A percentile compares a stretch with the other conserved stretches of the same genome.
These are phyloP conservation scores for Akebia trifoliata DNA, from an alignment of 164 flowering plant genomes.

Conservation along the genomic window DNA sequence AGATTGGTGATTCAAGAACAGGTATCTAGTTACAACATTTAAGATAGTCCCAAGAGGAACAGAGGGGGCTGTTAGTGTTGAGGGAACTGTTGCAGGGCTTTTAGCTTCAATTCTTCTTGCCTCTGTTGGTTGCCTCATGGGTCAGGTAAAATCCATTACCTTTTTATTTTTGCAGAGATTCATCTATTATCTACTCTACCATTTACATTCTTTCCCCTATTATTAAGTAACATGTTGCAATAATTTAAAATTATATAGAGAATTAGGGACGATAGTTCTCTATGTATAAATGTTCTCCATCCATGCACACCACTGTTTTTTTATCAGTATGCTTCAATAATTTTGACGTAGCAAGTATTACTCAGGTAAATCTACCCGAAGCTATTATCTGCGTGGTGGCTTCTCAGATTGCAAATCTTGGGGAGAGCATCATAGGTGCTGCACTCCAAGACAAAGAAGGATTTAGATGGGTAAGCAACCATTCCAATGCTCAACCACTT, in stretches of 20 bases:
- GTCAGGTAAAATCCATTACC: conserved; percentile 46
- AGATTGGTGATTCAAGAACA: conserved; percentile 29
- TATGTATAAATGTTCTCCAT: background rate
- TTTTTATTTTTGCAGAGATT: background rate
- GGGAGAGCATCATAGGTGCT: conserved; percentile 95
- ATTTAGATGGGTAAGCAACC: conserved; percentile 68
- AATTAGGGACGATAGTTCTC: background rate
- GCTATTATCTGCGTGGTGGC: conserved; percentile 77
- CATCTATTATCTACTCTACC: background rate
- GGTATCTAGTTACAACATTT: conserved; percentile 83
- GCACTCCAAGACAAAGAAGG: conserved; percentile 84
- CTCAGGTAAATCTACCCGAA: conserved; percentile 52
- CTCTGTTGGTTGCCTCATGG: conserved; percentile 49
- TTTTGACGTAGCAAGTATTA: too few species aligned
- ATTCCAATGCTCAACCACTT: background rate
- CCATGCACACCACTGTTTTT: too few species aligned
- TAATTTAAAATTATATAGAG: background rate
- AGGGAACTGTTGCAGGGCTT: conserved; percentile 91
- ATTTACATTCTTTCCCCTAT: background rate
- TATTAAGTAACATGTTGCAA: background rate
- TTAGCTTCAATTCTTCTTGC: conserved; percentile 76
- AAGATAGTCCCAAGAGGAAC: conserved; percentile 93
- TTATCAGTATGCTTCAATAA: too few species aligned
- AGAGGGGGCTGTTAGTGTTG: conserved; percentile 94
- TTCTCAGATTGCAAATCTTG: conserved; percentile 94